Evolutionary conservation across 2,329 filamentous ascomycete genomes (phyloP).

Genomic region (Aspergillus sp.): DNA sequence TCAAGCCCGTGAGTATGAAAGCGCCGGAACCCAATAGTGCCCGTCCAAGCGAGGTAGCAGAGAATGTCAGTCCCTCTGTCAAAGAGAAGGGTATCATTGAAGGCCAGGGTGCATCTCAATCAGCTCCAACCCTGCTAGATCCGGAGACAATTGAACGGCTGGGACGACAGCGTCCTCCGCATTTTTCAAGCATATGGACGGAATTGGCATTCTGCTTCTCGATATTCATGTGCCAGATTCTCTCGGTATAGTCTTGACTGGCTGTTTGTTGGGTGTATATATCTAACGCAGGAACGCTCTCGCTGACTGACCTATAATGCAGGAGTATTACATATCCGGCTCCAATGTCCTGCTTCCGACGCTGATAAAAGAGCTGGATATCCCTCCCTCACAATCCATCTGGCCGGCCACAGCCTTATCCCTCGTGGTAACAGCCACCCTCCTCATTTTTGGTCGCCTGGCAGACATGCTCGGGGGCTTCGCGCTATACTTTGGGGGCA

Average conservation of each 20-base stretch:
- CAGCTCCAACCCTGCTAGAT: neutral
- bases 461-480: constrained; percentile 56
- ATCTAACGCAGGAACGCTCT: too few species aligned
- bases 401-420: constrained; percentile 49
- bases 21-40: neutral
- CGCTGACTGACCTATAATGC: neutral
- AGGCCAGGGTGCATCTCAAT: neutral
- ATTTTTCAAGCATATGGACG: constrained; percentile 46
- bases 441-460: constrained; percentile 49
- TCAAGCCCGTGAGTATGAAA: constrained; percentile 48
- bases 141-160: constrained; percentile 44
- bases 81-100: neutral
- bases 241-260: constrained; percentile 39
- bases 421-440: constrained; percentile 41
- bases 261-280: constrained; percentile 1
- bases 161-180: constrained; percentile 52
- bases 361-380: constrained; percentile 53
- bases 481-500: constrained; percentile 57
- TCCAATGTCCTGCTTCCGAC: constrained; percentile 63
- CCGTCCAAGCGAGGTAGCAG: neutral
- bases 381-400: constrained; percentile 55
- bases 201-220: constrained; percentile 57
- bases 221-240: constrained; percentile 55
- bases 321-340: constrained; percentile 70
- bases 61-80: neutral